These are phyloP conservation scores for Fistulifera pelliculosa DNA, from an alignment of 108 stramenopile genomes.

Conservation along the genomic window DNA sequence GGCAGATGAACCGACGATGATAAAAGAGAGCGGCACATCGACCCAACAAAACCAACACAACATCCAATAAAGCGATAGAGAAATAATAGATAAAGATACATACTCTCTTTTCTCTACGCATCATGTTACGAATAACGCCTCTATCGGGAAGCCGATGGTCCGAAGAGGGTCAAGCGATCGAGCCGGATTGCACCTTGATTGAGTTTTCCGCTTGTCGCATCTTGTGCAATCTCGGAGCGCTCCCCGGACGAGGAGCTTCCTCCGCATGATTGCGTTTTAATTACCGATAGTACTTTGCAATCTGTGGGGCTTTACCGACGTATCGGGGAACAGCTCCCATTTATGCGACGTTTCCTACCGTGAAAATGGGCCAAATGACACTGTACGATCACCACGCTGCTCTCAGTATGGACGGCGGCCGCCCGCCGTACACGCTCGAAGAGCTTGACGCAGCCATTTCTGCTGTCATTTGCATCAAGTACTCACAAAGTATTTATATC, in stretches of 20 bases:
- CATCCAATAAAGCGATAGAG: no score
- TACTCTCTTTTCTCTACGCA: neutral
- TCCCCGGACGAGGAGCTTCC: constrained; percentile 23
- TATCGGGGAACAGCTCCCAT: constrained; percentile 25
- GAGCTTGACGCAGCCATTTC: constrained; percentile 82
- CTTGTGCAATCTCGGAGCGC: constrained; percentile 62
- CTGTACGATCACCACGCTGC: constrained; percentile 88
- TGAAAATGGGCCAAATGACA: constrained; percentile 96
- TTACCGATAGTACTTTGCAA: constrained; percentile 67
- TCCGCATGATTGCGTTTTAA: constrained; percentile 57
- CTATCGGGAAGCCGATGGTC: constrained; percentile 59
- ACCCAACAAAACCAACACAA: no score
- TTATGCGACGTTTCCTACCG: constrained; percentile 88
- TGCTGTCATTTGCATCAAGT: constrained; percentile 70
- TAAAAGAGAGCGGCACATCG: no score
- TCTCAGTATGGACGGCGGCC: constrained; percentile 56
- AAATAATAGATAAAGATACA: no score
- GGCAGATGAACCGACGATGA: no score
- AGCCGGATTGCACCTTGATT: constrained; percentile 67
- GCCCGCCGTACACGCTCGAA: constrained; percentile 71
- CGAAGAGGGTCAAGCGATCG: constrained; percentile 21
- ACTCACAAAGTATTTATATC: constrained; percentile 67
- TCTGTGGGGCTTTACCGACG: constrained; percentile 30
- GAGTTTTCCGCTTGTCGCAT: constrained; percentile 70
- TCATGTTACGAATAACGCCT: constrained; percentile 77